These are phyloP conservation scores for Candida dubliniensis DNA, from an alignment of 1,139 yeast genomes.

Conservation along the genomic window DNA sequence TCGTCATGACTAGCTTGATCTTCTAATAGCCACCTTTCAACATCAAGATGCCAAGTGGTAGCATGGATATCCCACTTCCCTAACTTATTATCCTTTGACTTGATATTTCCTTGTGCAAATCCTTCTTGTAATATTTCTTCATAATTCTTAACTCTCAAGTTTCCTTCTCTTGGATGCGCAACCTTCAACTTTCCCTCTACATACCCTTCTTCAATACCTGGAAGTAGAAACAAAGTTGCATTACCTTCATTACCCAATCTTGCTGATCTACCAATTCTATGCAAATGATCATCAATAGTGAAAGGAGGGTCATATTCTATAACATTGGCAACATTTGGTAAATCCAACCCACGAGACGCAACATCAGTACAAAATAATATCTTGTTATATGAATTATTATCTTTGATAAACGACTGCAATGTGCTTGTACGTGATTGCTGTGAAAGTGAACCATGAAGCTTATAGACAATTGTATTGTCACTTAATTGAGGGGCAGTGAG, in stretches of 20 bases:
- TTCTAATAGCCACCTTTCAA: constrained; percentile 85
- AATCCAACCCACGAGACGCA: constrained; percentile 71
- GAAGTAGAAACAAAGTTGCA: constrained; percentile 73
- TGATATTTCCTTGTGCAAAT: constrained; percentile 44
- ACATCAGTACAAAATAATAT: constrained; percentile 82
- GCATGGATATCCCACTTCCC: constrained; percentile 90
- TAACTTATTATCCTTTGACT: constrained; percentile 27
- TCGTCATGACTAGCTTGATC: constrained; percentile 56
- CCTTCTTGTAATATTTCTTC: constrained; percentile 60
- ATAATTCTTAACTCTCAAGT: constrained; percentile 39
- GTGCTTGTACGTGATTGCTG: constrained; percentile 84
- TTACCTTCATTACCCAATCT: constrained; percentile 69
- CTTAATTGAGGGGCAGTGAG: constrained; percentile 57
- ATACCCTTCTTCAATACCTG: constrained; percentile 87
- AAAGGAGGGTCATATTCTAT: constrained; percentile 72
- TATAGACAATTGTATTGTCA: constrained; percentile 55
- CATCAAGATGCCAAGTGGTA: constrained; percentile 90
- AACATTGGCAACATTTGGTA: constrained; percentile 64
- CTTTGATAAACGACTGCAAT: constrained; percentile 59
- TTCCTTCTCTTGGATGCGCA: constrained; percentile 61
- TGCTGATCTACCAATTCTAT: constrained; percentile 74
- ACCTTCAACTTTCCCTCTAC: constrained; percentile 50
- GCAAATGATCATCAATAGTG: constrained; percentile 68
- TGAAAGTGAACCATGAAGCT: constrained; percentile 85
- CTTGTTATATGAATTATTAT: constrained; percentile 44